Evolutionary conservation across 768 basidiomycete genomes (phyloP), one percentile per base, ranked within the genome.

Genomic region (Tulasnella sp.): DNA sequence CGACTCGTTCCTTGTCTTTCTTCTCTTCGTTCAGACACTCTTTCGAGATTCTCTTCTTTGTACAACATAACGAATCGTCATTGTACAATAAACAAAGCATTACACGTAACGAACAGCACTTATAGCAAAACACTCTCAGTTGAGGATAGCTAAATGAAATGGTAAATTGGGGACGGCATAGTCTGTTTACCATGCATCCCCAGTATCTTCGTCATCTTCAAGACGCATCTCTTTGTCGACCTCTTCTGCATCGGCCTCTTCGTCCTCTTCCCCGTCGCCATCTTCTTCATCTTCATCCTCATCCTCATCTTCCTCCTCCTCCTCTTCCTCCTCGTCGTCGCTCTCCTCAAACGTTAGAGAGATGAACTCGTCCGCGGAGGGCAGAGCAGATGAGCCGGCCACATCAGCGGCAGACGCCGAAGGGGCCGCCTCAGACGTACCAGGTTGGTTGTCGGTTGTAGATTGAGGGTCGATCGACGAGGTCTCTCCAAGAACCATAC

Each of bases 301-400:
- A 20, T 75, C 50, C 20, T 75, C 82, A 28, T 75, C 72, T 9
- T 79, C 73, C 0, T 80, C 81, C 1, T 76, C 81, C 9, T 80
- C 81, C 1, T n/a, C n/a, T n/a, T 81, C 81, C 9, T 77, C 82
- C 40, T 82, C 82, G 28, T 83, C 82, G 40, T 78, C 77, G 44
- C 82, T 82, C 72, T 83, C 82, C 42, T 76, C 54, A 78, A 83
- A 83, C 14, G 82, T 83, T 37, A 83, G 80, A 8, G 82, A 76
- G 40, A 83, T 83, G 48, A 80, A 83, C 41, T 83, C 82, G 34
- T 82, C 82, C 46, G 41, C 69, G 31, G 60, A 50, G 18, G 48
- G 48, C 48, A 50, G 16, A 22, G 48, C 81, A 7, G 50, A 76
- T 40, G 72, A 58, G 6, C 77, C 77, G 22, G 77, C 50, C 31